Percentiles rank a stretch among this genome's conserved stretches.
Evolutionary conservation across 2,329 filamentous ascomycete genomes (phyloP).

Genomic region (Claviceps purpurea): DNA sequence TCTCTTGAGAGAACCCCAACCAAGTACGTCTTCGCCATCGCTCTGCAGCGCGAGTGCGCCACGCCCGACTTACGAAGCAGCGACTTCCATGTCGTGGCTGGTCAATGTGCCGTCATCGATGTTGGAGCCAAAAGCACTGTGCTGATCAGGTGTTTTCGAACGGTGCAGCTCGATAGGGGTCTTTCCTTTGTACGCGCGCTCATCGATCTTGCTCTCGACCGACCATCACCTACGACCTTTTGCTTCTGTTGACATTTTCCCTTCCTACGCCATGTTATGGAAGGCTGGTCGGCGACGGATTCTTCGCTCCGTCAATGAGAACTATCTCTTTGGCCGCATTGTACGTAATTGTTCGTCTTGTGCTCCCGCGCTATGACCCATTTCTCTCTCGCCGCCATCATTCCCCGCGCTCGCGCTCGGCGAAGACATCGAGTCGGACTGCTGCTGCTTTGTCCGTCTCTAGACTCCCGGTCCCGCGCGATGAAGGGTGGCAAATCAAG

Average conservation of each 20-base stretch:
- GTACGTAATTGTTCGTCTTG: conserved; percentile 34
- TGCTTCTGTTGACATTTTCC: not conserved
- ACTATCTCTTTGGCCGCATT: conserved; percentile 60
- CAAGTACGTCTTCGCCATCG: not conserved
- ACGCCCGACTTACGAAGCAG: not conserved
- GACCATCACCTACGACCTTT: not conserved
- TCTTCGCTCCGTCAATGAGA: conserved; percentile 46
- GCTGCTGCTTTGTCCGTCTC: not conserved
- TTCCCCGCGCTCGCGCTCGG: not conserved
- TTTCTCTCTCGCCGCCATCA: not conserved
- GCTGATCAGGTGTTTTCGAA: not conserved
- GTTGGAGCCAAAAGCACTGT: not conserved
- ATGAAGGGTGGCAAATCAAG: not conserved
- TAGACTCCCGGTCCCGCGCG: not conserved
- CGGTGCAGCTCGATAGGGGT: not conserved
- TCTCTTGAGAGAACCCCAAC: too few relatives aligned
- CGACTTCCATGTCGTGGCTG: not conserved
- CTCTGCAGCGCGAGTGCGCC: not conserved
- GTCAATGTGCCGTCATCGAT: conserved; percentile 2
- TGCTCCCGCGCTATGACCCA: not conserved
- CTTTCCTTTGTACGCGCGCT: not conserved
- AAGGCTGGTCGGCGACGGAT: conserved; percentile 47
- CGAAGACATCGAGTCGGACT: not conserved
- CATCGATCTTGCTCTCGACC: not conserved
- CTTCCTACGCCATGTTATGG: conserved; percentile 35